These are phyloP conservation scores for Neoascochyta sp. DNA, from an alignment of 2,329 filamentous ascomycete genomes.

Conservation along the genomic window DNA sequence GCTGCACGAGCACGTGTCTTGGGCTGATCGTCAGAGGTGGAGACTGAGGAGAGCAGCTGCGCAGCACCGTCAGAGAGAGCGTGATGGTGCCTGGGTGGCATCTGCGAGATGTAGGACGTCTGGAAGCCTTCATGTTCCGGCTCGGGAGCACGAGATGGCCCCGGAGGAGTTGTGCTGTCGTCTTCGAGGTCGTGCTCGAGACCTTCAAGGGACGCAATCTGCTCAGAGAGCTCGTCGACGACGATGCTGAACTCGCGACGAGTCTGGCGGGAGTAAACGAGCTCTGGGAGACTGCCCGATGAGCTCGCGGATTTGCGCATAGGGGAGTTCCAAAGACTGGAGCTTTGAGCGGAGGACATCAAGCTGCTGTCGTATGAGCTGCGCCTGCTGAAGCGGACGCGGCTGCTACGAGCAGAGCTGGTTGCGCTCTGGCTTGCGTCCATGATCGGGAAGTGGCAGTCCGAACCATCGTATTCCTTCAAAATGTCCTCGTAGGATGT, in stretches of 20 bases:
- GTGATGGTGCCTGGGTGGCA: slow-evolving; percentile 33
- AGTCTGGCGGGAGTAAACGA: slow-evolving; percentile 34
- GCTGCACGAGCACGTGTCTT: slow-evolving; percentile 26
- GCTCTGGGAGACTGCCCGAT: slow-evolving; percentile 38
- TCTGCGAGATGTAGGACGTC: too few species aligned
- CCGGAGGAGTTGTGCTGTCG: slow-evolving; percentile 29
- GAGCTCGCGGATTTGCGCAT: slow-evolving; percentile 38
- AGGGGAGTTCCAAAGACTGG: slow-evolving; percentile 33
- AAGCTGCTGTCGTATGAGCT: slow-evolving; percentile 57
- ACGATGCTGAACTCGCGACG: slow-evolving; percentile 31
- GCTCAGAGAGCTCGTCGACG: slow-evolving; percentile 32
- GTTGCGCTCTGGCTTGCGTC: slow-evolving; percentile 39
- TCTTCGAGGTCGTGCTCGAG: slow-evolving; percentile 28
- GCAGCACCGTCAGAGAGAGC: slow-evolving; percentile 33
- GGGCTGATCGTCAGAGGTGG: slow-evolving; percentile 4
- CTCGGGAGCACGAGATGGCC: slow-evolving; percentile 21
- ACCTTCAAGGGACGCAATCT: slow-evolving; percentile 26
- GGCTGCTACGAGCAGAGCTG: slow-evolving; percentile 48
- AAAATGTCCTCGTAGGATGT: slow-evolving; percentile 38
- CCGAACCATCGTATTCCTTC: slow-evolving; percentile 44
- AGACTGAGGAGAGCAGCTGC: slow-evolving; percentile 22
- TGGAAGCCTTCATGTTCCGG: slow-evolving; percentile 27
- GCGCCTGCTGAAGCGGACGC: slow-evolving; percentile 53
- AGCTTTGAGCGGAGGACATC: slow-evolving; percentile 40
- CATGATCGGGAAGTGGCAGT: slow-evolving; percentile 47